Evolutionary conservation across 441 rosid species (phyloP), one percentile per base, ranked within the genome.

Genomic region (Metrosideros polymorpha): DNA sequence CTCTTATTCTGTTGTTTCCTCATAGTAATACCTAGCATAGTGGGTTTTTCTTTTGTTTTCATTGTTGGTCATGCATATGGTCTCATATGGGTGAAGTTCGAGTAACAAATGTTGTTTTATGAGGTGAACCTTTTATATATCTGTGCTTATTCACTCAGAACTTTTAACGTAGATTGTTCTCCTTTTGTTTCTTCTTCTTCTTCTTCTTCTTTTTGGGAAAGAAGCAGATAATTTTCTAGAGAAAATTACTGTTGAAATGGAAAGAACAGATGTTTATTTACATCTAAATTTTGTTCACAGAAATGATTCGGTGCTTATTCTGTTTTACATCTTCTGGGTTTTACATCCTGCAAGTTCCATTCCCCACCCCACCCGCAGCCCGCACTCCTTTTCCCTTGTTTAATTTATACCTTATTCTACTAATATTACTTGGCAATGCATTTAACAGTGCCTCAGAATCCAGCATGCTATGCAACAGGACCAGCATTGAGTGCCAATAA

Each of bases 391-490:
- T 61, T 61, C 39, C 3, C 10, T 61, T 61, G 39, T 29, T 59
- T 61, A 29, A 61, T 61, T 61, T 32, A 61, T 61, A 30, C 71
- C 39, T 71, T n/a, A 7, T 83, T 53, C 18, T 32, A 49, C 47
- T 84, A 50, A 86, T 27, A 43, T 85, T 24, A 71, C 71, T 82
- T 83, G 82, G 61, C 55, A 56, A 89, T 90, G 88, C 53, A 18
- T 47, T 82, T 88, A 86, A 50, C 91, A 96, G 99, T 96, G 90
- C 89, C 29, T 87, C 96, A 75, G 97, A 94, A 83, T 55, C 59
- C 57, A 22, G 85, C 95, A 91, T 84, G 84, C 84, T 83, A 83
- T 83, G 43, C 45, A 13, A 86, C 90, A 82, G 94, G 92, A 71
- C 91, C 91, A 51, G 85, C 89, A 14, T 53, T 95, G 91, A 92